phyloP scores from a whole-genome alignment of 1,284 basidiomycete genomes.

The Inonotus obliquus region DNA sequence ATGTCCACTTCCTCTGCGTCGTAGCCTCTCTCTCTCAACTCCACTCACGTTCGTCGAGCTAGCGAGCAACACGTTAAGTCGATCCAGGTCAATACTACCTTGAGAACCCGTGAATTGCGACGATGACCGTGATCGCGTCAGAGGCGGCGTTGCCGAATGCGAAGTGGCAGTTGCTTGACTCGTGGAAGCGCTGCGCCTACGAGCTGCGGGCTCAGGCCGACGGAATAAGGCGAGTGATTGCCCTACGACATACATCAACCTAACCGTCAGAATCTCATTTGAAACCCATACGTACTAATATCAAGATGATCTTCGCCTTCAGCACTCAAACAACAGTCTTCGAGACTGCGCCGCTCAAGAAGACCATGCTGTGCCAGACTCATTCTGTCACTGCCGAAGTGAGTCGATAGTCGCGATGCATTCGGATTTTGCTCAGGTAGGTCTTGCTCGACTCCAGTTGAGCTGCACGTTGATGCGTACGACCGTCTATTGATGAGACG shows the following conservation, averaged over 20 bases:
- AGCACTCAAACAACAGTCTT: slow-evolving; percentile 56
- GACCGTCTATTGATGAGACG: slow-evolving; percentile 54
- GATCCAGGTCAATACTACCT: slow-evolving; percentile 68
- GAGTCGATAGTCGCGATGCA: slow-evolving; percentile 43
- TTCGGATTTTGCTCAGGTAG: slow-evolving; percentile 26
- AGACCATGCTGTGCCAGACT: slow-evolving; percentile 56
- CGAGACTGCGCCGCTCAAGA: slow-evolving; percentile 60
- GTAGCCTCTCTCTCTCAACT: slow-evolving; percentile 32
- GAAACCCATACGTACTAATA: slow-evolving; percentile 35
- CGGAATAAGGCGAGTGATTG: slow-evolving; percentile 43
- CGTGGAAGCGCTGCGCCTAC: slow-evolving; percentile 63
- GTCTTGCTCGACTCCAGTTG: background rate
- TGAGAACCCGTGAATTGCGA: slow-evolving; percentile 64
- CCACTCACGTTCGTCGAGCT: slow-evolving; percentile 41
- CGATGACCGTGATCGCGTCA: slow-evolving; percentile 52
- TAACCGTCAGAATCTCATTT: slow-evolving; percentile 18
- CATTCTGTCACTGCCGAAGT: slow-evolving; percentile 66
- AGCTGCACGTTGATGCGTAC: slow-evolving; percentile 45
- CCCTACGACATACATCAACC: slow-evolving; percentile 32
- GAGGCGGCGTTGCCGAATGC: slow-evolving; percentile 64
- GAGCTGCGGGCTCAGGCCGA: slow-evolving; percentile 45
- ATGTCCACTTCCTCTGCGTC: slow-evolving; percentile 60
- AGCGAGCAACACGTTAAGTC: slow-evolving; percentile 51
- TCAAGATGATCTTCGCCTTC: slow-evolving; percentile 57
- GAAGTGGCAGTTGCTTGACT: slow-evolving; percentile 54